Base-by-base conservation (phyloP, 441 rosid genomes). In the Croton laevigatus region DNA sequence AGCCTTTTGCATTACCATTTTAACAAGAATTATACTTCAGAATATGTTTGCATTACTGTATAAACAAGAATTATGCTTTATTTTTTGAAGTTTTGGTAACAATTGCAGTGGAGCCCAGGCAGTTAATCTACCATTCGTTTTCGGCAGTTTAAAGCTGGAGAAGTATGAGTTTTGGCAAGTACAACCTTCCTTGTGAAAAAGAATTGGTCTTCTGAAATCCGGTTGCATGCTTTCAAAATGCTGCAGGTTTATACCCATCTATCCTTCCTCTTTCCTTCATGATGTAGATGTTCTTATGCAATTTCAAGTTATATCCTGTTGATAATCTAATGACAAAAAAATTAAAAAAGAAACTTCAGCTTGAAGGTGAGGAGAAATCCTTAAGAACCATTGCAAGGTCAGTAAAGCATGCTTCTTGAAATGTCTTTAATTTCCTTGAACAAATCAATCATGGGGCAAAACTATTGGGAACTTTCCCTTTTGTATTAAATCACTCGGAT, bases 141-240 rank as follows among this genome's bases (percentile, higher is more conserved):
- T 59, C 66, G 79, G 81, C 89, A 90, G 99, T 71, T 90, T 53
- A 92, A 90, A 81, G 71, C 84, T 32, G 99, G 99, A 75, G 97
- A 94, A 83, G 84, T 94, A 62, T 81, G 91, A 53, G 80, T 81
- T 76, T 77, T 94, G 70, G 98, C 93, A 4, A 86, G 69, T 68
- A 73, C 87, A 69, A 86, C 99, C 46, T 86, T 92, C 75, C 88
- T 92, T 22, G 97, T 89, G 11, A 90, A 84, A 76, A 94, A 82
- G 76, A 86, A 89, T 48, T 92, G 93, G 91, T 81, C 97, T 66
- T 84, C 98, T n/a, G 98, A 88, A 80, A 89, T 92, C 72, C 91
- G 91, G 70, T 81, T 92, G 76, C 97, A 90, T 72, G 94, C 99
- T 73, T 88, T 88, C 79, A 94, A 94, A 81, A 85, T 94, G 98